These are phyloP conservation scores for Sporothrix curviconia DNA, from an alignment of 2,329 filamentous ascomycete genomes.

Conservation along the genomic window DNA sequence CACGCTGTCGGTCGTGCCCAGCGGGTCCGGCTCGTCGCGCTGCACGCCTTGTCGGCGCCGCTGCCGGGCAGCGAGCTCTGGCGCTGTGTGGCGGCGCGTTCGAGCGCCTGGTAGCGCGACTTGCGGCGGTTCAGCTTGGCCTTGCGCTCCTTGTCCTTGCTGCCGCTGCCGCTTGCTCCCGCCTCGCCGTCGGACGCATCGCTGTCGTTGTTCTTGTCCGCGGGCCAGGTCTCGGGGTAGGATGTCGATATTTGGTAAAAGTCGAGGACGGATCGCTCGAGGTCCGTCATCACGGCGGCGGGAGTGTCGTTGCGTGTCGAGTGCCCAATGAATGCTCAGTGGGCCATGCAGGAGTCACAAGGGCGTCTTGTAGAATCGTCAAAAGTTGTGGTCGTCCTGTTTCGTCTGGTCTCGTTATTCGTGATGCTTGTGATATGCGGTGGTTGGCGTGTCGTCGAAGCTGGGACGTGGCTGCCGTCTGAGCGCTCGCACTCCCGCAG, in stretches of 20 bases:
- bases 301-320: neutral
- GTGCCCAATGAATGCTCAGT: neutral
- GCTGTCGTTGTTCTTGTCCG: constrained; percentile 59
- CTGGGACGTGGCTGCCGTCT: constrained; percentile 1
- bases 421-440: neutral
- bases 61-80: constrained; percentile 51
- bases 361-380: too few relatives aligned
- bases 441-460: neutral
- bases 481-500: neutral
- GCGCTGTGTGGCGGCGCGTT: constrained; percentile 64
- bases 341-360: neutral
- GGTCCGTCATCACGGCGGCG: constrained; percentile 52
- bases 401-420: neutral
- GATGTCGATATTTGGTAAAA: constrained; percentile 80
- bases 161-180: constrained; percentile 23
- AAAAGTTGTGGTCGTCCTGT: neutral
- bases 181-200: constrained; percentile 59
- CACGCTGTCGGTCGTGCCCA: constrained; percentile 84
- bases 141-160: constrained; percentile 45
- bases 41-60: constrained; percentile 63
- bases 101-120: constrained; percentile 79
- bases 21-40: constrained; percentile 84
- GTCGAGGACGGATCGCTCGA: constrained; percentile 71
- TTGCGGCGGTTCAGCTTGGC: constrained; percentile 53
- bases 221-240: constrained; percentile 79